Conservation (phyloP, 176 grass and related monocot genomes). For the Phoenix roebelenii region DNA sequence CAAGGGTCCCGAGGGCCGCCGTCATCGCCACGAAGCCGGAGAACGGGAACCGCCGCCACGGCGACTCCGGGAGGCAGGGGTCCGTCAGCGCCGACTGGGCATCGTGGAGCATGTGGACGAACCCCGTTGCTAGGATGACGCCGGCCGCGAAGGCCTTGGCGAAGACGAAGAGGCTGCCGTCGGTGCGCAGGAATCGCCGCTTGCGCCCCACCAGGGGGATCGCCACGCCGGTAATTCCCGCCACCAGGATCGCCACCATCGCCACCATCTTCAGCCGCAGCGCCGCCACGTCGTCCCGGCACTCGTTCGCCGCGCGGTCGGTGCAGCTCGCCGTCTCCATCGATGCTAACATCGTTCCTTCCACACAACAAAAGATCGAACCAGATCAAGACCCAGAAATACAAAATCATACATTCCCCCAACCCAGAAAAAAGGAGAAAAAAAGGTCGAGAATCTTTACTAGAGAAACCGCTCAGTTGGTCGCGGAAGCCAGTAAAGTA, state of each 20-base stretch:
- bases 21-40: constrained; percentile 83
- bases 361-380: not conserved
- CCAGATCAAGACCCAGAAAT: not conserved
- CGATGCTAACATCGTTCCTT: constrained; percentile 18
- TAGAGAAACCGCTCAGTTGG: not conserved
- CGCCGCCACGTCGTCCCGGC: constrained; percentile 53
- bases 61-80: constrained; percentile 43
- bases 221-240: constrained; percentile 45
- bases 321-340: constrained; percentile 34
- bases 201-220: constrained; percentile 41
- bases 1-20: constrained; percentile 64
- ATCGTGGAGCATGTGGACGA: constrained; percentile 77
- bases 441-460: constrained; percentile 1
- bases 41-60: constrained; percentile 72
- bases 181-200: constrained; percentile 1
- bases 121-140: constrained; percentile 69
- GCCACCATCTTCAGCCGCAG: constrained; percentile 58
- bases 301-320: constrained; percentile 18
- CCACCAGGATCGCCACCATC: constrained; percentile 36
- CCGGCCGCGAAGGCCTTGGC: constrained; percentile 73
- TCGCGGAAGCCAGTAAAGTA: not conserved
- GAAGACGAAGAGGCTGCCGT: constrained; percentile 33
- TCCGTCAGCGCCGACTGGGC: constrained; percentile 39
- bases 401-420: not conserved
- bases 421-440: not conserved